Evolutionary conservation across 192 early-diverging fungal species (phyloP), one percentile per base, ranked within the genome.

Genomic region (Linnemannia zychae): DNA sequence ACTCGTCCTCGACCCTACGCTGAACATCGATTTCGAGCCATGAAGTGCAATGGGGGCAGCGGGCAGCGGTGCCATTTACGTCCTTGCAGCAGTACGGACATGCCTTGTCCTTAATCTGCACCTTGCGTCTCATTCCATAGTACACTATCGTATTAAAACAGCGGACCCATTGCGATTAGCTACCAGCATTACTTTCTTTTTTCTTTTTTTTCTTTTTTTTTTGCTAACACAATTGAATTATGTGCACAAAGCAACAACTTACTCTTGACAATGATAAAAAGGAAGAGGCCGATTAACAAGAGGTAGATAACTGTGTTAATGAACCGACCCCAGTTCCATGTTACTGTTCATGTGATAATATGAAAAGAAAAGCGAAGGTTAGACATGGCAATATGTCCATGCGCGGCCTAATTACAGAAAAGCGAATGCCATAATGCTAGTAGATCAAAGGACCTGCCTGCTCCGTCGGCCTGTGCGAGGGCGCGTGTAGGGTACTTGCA

Each of bases 1-100:
- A 48, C 16, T 79, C 70, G 22, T 34, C 22, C 12, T 73, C 71
- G 15, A 52, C 52, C 40, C 72, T 79, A 33, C 71, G 71, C 1
- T 70, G 78, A 4, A 78, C 65, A 47, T 84, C 76, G 15, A 79
- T 63, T 44, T 84, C 77, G 6, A 84, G 65, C 83, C 83, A 85
- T 1, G 73, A 75, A 33, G 72, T 70, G 83, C 78, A 85, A 22
- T 71, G 70, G 7, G 60, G 63, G 53, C 83, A 84, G 50, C 80
- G 80, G 12, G 78, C 66, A 6, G 75, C 80, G 6, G 47, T 34
- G 9, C 74, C 68, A 18, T 46, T 4, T 2, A 82, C 53, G 5
- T 60, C 72, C 44, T 79, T 84, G 20, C 31, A 44, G 53, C 77
- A 84, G 34, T 79, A 84, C 12, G 52, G 57, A 24, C 82, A 84